Evolutionary conservation across 2,329 filamentous ascomycete species (phyloP).

Genomic region (Bertia moriformis): DNA sequence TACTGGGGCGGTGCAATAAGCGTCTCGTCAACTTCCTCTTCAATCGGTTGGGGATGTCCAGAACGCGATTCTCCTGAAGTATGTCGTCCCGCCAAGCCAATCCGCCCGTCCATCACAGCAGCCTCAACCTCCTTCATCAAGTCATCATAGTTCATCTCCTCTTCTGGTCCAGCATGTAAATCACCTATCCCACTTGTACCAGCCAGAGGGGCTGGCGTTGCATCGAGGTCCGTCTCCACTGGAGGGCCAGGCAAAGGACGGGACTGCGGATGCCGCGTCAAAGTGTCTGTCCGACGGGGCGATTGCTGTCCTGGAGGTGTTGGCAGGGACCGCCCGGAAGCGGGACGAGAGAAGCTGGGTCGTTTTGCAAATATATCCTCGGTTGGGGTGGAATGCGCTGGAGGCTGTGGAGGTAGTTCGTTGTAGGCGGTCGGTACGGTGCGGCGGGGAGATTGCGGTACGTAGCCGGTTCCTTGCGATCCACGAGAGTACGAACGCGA

Average conservation of each 20-base stretch:
- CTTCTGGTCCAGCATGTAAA: background rate
- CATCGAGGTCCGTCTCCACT: background rate
- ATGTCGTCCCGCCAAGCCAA: background rate
- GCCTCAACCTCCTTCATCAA: background rate
- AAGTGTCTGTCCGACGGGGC: background rate
- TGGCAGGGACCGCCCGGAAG: background rate
- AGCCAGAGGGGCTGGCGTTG: background rate
- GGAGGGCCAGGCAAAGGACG: background rate
- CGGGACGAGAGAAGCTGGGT: background rate
- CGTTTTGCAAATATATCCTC: background rate
- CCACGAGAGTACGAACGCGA: background rate
- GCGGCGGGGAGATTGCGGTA: background rate
- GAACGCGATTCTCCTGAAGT: background rate
- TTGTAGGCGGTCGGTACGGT: background rate
- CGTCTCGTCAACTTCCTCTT: background rate
- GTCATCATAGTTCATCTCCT: background rate
- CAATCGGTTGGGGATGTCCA: no score
- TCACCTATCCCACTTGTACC: background rate
- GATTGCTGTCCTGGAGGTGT: background rate
- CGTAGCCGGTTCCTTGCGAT: background rate
- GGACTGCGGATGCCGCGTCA: conserved; percentile 1
- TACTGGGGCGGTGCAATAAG: background rate
- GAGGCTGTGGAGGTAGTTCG: background rate
- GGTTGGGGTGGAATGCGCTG: background rate
- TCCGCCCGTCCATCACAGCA: background rate